Percentiles rank a stretch among this genome's conserved stretches.
Evolutionary conservation across 2,329 filamentous ascomycete genomes (phyloP).

Genomic region (Xenosphaeropsis pyriputrescens): DNA sequence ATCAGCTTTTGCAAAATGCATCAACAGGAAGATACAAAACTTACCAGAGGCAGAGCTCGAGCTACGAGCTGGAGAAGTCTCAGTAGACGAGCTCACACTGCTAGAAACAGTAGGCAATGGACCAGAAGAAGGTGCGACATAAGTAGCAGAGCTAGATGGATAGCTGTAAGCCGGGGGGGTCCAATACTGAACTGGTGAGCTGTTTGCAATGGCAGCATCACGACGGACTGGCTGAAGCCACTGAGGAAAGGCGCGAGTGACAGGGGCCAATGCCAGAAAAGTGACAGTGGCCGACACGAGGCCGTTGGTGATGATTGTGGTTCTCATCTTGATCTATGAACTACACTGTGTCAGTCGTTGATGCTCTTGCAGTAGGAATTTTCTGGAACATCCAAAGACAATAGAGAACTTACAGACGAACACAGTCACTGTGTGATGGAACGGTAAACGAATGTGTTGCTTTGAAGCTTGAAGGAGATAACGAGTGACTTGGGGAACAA

Average conservation of each 20-base stretch:
- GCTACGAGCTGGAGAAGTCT: not conserved
- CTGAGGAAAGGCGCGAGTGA: conserved; percentile 7
- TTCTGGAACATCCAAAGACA: too few species aligned
- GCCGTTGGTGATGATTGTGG: conserved; percentile 4
- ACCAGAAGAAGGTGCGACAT: conserved; percentile 4
- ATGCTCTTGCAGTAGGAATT: too few species aligned
- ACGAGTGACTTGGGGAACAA: not conserved
- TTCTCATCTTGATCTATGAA: conserved; percentile 13
- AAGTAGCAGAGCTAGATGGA: conserved; percentile 7
- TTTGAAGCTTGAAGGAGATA: not conserved
- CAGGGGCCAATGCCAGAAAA: conserved; percentile 7
- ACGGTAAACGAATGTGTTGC: too few species aligned
- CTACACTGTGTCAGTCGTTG: too few species aligned
- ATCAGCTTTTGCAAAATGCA: not conserved
- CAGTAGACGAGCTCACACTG: not conserved
- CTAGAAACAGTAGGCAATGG: conserved; percentile 11
- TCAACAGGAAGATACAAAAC: not conserved
- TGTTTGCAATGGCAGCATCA: conserved; percentile 4
- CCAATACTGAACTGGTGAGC: conserved; percentile 10
- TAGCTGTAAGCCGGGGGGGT: conserved; percentile 12
- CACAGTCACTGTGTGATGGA: too few species aligned
- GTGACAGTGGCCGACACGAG: conserved; percentile 7
- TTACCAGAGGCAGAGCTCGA: not conserved
- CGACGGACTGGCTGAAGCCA: conserved; percentile 10
- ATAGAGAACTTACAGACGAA: too few species aligned